phyloP scores from a whole-genome alignment of 352 stramenopile genomes.

The Phytophthora pisi region DNA sequence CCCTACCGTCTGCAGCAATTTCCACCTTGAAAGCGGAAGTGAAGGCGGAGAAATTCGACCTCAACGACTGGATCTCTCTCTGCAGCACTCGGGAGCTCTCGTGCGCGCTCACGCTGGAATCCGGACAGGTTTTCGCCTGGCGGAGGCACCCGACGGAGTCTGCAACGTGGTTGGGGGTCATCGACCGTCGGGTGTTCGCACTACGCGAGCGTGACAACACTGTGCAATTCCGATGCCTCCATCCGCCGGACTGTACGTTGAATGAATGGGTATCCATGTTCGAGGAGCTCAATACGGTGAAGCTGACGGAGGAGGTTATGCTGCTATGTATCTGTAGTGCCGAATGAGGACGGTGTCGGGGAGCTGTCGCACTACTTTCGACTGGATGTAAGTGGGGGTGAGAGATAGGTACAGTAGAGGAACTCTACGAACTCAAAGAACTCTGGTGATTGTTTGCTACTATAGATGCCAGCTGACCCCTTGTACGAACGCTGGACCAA shows the following conservation, averaged over 20 bases:
- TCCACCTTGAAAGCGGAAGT: conserved; percentile 2
- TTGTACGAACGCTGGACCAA: conserved; percentile 89
- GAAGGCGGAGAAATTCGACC: conserved; percentile 14
- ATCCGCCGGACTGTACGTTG: conserved; percentile 60
- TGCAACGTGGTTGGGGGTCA: conserved; percentile 56
- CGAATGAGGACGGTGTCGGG: conserved; percentile 48
- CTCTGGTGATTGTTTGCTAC: background rate
- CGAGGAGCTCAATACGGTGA: background rate
- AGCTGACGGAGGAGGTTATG: background rate
- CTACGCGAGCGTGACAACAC: conserved; percentile 47
- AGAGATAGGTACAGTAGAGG: background rate
- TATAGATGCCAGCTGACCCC: conserved; percentile 27
- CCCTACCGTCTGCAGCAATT: conserved; percentile 17
- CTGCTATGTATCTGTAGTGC: conserved; percentile 30
- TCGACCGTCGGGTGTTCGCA: conserved; percentile 50
- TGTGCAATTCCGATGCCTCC: conserved; percentile 63
- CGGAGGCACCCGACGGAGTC: conserved; percentile 5
- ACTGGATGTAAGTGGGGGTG: conserved; percentile 53
- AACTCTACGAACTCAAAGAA: background rate
- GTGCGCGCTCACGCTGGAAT: conserved; percentile 52
- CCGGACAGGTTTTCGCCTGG: conserved; percentile 62
- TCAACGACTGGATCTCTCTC: conserved; percentile 46
- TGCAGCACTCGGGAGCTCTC: conserved; percentile 53
- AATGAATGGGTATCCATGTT: background rate
- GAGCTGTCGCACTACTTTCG: conserved; percentile 91